These are phyloP conservation scores for Lactifluus volemus DNA, from an alignment of 768 basidiomycete genomes.

Conservation along the genomic window DNA sequence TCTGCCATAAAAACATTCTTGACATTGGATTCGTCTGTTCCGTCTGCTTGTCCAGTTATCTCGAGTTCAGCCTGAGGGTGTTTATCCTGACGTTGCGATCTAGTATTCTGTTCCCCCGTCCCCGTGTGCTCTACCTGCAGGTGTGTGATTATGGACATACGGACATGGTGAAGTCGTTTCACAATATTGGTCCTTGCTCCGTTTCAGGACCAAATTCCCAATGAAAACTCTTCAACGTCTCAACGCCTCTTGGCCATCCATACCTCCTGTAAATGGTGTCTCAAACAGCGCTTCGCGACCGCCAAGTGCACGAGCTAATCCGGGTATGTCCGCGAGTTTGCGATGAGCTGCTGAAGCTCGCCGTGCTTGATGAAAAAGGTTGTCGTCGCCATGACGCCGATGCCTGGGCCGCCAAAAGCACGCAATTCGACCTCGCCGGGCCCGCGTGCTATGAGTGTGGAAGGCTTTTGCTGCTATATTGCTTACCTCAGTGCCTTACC, in stretches of 20 bases:
- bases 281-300: conserved; percentile 14
- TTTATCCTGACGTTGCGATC: not conserved
- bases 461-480: not conserved
- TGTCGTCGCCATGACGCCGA: not conserved
- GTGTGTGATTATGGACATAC: conserved; percentile 35
- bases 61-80: conserved; percentile 1
- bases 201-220: conserved; percentile 82
- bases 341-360: conserved; percentile 1
- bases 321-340: conserved; percentile 17
- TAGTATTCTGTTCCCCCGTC: conserved; percentile 91
- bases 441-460: not conserved
- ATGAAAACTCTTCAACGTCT: conserved; percentile 84
- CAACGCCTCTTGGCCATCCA: conserved; percentile 40
- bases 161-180: not conserved
- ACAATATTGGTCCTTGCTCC: not conserved
- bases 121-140: conserved; percentile 93
- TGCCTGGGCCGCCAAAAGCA: not conserved
- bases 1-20: conserved; percentile 96
- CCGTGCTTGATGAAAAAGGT: not conserved
- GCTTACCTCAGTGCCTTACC: not conserved
- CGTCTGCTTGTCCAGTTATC: conserved; percentile 76
- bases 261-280: conserved; percentile 14
- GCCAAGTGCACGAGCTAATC: conserved; percentile 9
- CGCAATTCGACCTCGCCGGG: not conserved
- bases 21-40: conserved; percentile 98